Evolutionary conservation across 2,329 filamentous ascomycete genomes (phyloP), one percentile per base, ranked within the genome.

Genomic region (Fusarium sp.): DNA sequence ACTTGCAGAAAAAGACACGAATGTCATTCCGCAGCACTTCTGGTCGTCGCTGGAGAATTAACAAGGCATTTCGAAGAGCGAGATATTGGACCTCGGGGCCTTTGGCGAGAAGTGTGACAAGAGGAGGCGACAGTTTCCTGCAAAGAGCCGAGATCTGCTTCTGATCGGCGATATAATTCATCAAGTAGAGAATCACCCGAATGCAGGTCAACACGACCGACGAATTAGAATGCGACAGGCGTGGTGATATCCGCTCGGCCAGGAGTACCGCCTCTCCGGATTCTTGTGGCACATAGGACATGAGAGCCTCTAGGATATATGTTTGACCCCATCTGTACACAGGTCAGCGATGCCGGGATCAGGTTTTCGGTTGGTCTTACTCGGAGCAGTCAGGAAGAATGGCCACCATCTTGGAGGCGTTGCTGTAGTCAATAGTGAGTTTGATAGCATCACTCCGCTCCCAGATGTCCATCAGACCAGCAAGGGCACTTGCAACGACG

Each of bases 1-100:
- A 99, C 82, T 99, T 99, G 87, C 95, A 99, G 78, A 99, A 99
- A 79, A 99, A 99, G 29, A 99, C 95, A 42, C 95, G 88, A 61
- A 99, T 98, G 75, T 99, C 95, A 76, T 97, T 98, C 63, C 93
- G 87, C 49, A 99, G 78, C 9, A 99, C 94, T 71, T 98, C 95
- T 0, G 95, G 95, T 52, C 94, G 85, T 69, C 94, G 85, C 75
- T 99, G 95, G 48, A 99, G 80, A 67, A 99, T 99, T 13, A 99
- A 82, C 3, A 99, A 83, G 0, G 95, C 95, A 73, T 99, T 99
- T 62, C 95, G 85, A 15, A 99, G 83, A 0, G 95, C 95, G 7
- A 99, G 84, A 72, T 99, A 99, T 75, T 99, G 95, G n/a, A 99
- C 95, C 74, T 99, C 95, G 1, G 95, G 92, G 0, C 94, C 94